Evolutionary conservation across 2,329 filamentous ascomycete genomes (phyloP), one percentile per base, ranked within the genome.

Genomic region (Ophiostoma angusticollis): DNA sequence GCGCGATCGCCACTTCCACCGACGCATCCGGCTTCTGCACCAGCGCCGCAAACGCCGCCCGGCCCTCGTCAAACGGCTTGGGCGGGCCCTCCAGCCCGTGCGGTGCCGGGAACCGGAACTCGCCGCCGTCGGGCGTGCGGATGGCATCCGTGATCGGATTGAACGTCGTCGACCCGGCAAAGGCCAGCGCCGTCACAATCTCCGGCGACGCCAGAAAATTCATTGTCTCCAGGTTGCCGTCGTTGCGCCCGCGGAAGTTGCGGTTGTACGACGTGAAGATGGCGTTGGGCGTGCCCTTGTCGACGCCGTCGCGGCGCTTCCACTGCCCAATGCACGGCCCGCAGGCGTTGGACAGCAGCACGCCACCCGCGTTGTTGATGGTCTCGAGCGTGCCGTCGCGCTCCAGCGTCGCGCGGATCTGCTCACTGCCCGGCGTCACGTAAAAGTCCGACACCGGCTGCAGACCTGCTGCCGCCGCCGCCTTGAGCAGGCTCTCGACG

Each of bases 261-360:
- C 91, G 84, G 71, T 98, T 98, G 68, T 95, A 98, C 1, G 87
- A 95, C 9, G 86, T 89, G 54, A 98, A 75, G 52, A 98, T 96
- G 45, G 91, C 91, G 56, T 98, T 98, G 39, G 75, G 68, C 42
- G 87, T 84, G 45, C 86, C 87, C 64, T 93, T 94, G 43, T 65
- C 59, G 14, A 93, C 74, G 17, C 78, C 82, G 54, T 96, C 91
- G 14, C 84, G 89, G 42, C 91, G 80, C 56, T 83, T 84, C 91
- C 91, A 98, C 62, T 94, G 86, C 2, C 89, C 87, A 50, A 93
- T 93, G 57, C 87, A 94, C 23, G 85, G 84, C 3, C 83, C 91
- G 54, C 91, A 98, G 27, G 91, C 91, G 59, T 96, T 98, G 36
- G 91, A 89, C 35, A 98, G 74, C 19, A 98, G 75, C 35, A 84